Evolutionary conservation across 768 basidiomycete genomes (phyloP), one percentile per base, ranked within the genome.

Genomic region (Sutorius australiensis): DNA sequence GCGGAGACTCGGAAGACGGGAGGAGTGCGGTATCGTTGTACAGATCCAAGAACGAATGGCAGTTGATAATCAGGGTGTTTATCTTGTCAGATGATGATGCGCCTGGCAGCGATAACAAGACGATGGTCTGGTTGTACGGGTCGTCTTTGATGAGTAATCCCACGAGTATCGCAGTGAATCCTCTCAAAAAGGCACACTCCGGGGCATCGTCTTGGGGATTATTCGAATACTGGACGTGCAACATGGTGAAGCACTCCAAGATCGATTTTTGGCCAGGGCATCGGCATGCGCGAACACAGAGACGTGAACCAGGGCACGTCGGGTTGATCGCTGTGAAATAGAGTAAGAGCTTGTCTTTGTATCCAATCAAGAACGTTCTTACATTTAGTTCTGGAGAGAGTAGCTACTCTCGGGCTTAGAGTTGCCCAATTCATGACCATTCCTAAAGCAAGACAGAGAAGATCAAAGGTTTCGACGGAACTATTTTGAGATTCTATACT

Each of bases 381-480:
- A 87, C 87, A 70, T 36, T 73, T 78, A 12, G 75, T 72, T 38
- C 78, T 75, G 9, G 82, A 65, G 3, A 72, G 59, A 34, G 74
- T 65, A 40, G 80, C 80, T 10, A 77, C 75, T n/a, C 68, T 72
- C 0, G 76, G 74, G n/a, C 76, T 71, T 6, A 72, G 72, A 61
- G 90, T 86, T 0, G 89, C 81, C 39, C 92, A 72, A 66, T 91
- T 92, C 48, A 88, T 89, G 37, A 92, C 71, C 10, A 92, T 71
- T 1, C 84, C 90, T 6, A 92, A 76, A 6, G 83, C 79, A 27
- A 92, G 82, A 65, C 89, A 92, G 5, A 90, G 72, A 32, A 78
- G 75, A 63, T 92, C 91, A n/a, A 88, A 73, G 4, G 77, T 70
- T 36, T 78, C 74, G 5, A 75, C 71, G 0, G 68, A 61, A 49